phyloP scores from a whole-genome alignment of 331 rosid species.

The Malus hybrid region DNA sequence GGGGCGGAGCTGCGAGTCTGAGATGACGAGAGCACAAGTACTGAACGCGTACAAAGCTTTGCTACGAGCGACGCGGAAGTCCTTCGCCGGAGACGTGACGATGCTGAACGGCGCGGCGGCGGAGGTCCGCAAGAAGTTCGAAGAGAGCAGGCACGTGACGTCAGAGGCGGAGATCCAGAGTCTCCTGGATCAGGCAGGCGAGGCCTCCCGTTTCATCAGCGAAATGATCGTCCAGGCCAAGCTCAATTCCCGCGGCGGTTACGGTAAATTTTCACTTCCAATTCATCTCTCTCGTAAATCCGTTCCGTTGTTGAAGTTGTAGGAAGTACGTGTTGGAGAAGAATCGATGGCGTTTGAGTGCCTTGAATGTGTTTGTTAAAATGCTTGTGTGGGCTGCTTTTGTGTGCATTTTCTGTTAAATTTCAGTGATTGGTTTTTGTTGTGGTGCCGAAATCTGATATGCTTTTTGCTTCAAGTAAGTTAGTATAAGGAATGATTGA shows the following conservation, averaged over 20 bases:
- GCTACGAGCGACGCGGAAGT: slow-evolving; percentile 61
- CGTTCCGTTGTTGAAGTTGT: neutral
- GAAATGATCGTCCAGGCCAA: slow-evolving; percentile 83
- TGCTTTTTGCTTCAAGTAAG: neutral
- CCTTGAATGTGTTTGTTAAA: slow-evolving; percentile 2
- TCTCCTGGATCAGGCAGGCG: slow-evolving; percentile 62
- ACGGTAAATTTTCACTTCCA: slow-evolving; percentile 24
- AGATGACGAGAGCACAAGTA: slow-evolving; percentile 49
- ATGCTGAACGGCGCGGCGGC: slow-evolving; percentile 62
- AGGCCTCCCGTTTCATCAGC: slow-evolving; percentile 72
- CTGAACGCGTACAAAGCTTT: slow-evolving; percentile 68
- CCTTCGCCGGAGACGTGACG: slow-evolving; percentile 65
- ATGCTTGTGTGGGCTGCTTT: neutral
- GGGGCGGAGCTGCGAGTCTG: neutral
- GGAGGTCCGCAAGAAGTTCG: slow-evolving; percentile 70
- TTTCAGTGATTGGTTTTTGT: neutral
- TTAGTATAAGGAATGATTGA: neutral
- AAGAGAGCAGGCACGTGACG: slow-evolving; percentile 51
- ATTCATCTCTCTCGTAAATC: neutral
- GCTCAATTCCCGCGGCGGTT: slow-evolving; percentile 60
- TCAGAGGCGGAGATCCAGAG: slow-evolving; percentile 64
- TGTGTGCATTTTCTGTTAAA: neutral
- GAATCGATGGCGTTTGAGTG: neutral
- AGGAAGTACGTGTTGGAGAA: neutral
- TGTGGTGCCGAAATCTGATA: neutral